A percentile compares a stretch with the other conserved stretches of the same genome.
phyloP scores from a whole-genome alignment of 108 stramenopile species.

The Conticribra guillardii region DNA sequence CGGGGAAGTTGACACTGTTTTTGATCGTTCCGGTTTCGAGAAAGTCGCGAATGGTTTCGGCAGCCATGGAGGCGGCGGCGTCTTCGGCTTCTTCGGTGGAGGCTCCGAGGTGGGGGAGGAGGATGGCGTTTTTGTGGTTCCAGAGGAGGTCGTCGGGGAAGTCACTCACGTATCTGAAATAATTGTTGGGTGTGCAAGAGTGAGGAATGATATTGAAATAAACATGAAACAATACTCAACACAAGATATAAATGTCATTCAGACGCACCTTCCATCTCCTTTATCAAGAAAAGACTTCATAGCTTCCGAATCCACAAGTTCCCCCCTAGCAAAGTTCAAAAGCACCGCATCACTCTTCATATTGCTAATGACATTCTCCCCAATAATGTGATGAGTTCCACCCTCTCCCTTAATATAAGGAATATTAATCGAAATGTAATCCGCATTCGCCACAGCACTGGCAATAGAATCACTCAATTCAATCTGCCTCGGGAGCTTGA shows the following conservation, averaged over 20 bases:
- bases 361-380: conserved; percentile 69
- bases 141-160: conserved; percentile 90
- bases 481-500: conserved; percentile 75
- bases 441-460: conserved; percentile 76
- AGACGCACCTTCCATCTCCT: conserved; percentile 60
- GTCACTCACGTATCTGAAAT: conserved; percentile 73
- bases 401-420: conserved; percentile 94
- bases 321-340: conserved; percentile 96
- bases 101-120: conserved; percentile 95
- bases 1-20: conserved; percentile 93
- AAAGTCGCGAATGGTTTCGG: conserved; percentile 85
- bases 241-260: not conserved
- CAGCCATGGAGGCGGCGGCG: conserved; percentile 92
- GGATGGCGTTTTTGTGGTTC: conserved; percentile 86
- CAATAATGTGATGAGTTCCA: conserved; percentile 90
- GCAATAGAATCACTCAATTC: conserved; percentile 73
- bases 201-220: not conserved
- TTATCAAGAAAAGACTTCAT: conserved; percentile 87
- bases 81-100: conserved; percentile 97
- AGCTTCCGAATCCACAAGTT: conserved; percentile 91
- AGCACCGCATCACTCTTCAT: conserved; percentile 87
- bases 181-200: not conserved
- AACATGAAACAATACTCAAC: not conserved
- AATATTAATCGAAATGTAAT: conserved; percentile 95
- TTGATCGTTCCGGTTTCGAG: conserved; percentile 86